These are phyloP conservation scores for Exophiala sp. DNA, from an alignment of 2,329 filamentous ascomycete species.

Conservation along the genomic window DNA sequence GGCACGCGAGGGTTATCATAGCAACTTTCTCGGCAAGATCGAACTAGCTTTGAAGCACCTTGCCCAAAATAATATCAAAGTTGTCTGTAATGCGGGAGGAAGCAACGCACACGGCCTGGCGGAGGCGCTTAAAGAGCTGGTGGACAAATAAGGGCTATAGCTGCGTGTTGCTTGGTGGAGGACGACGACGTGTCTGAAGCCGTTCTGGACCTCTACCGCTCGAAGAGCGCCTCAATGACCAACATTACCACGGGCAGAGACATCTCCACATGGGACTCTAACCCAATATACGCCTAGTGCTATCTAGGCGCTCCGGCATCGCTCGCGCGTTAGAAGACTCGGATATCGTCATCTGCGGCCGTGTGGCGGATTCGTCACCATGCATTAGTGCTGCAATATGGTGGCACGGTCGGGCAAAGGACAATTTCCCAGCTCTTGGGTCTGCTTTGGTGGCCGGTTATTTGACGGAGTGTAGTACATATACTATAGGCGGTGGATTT, in stretches of 20 bases:
- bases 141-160: too few relatives aligned
- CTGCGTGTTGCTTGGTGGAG: too few relatives aligned
- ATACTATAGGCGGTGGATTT: constrained; percentile 37
- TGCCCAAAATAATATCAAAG: too few relatives aligned
- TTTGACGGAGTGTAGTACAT: constrained; percentile 31
- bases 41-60: too few relatives aligned
- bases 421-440: constrained; percentile 23
- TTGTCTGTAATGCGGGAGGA: too few relatives aligned
- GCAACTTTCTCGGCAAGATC: too few relatives aligned
- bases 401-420: constrained; percentile 22
- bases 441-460: constrained; percentile 33
- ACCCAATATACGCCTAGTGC: constrained; percentile 29
- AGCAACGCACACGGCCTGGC: too few relatives aligned
- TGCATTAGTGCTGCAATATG: constrained; percentile 31
- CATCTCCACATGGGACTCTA: constrained; percentile 18
- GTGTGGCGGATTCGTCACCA: constrained; percentile 41
- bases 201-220: too few relatives aligned
- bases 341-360: constrained; percentile 41
- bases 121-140: too few relatives aligned
- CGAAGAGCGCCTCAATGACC: too few relatives aligned
- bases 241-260: constrained; percentile 6
- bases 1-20: too few relatives aligned
- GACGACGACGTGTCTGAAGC: too few relatives aligned
- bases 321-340: constrained; percentile 33
- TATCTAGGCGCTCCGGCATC: constrained; percentile 33